These are phyloP conservation scores for Colletotrichum gigasporum DNA, from an alignment of 2,329 filamentous ascomycete genomes.

Conservation along the genomic window DNA sequence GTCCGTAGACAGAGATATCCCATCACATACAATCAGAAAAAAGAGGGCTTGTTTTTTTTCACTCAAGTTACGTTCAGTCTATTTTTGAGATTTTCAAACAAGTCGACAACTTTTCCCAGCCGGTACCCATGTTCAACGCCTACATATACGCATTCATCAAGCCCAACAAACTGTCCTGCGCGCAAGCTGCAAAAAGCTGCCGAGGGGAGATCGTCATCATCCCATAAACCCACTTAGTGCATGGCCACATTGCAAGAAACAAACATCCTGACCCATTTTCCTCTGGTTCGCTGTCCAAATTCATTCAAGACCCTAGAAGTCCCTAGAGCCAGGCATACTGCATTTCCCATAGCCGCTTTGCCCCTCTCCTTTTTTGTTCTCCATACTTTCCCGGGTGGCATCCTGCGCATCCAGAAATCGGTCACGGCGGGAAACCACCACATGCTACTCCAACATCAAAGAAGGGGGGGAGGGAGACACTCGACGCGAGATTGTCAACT, in stretches of 20 bases:
- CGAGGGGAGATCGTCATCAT: background rate
- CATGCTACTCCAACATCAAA: background rate
- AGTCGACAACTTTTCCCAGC: constrained; percentile 24
- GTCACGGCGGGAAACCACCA: background rate
- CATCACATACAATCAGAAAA: background rate
- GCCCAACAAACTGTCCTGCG: background rate
- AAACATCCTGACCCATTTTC: constrained; percentile 1
- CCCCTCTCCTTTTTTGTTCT: background rate
- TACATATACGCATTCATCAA: constrained; percentile 8
- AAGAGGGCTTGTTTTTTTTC: background rate
- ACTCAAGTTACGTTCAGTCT: constrained; percentile 2
- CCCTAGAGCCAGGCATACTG: background rate
- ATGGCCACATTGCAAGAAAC: background rate
- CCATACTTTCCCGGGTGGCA: background rate
- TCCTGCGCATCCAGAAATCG: background rate
- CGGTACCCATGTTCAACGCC: constrained; percentile 18
- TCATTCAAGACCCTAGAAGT: constrained; percentile 4
- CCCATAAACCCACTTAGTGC: background rate
- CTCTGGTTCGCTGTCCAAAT: constrained; percentile 15
- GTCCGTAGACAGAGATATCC: constrained; percentile 26
- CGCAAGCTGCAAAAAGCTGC: background rate
- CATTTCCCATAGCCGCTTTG: background rate
- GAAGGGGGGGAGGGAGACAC: background rate
- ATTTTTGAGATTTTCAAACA: background rate
- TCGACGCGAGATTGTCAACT: background rate